Conservation (phyloP, 305 asterid species). For the Fraxinus sp. region DNA sequence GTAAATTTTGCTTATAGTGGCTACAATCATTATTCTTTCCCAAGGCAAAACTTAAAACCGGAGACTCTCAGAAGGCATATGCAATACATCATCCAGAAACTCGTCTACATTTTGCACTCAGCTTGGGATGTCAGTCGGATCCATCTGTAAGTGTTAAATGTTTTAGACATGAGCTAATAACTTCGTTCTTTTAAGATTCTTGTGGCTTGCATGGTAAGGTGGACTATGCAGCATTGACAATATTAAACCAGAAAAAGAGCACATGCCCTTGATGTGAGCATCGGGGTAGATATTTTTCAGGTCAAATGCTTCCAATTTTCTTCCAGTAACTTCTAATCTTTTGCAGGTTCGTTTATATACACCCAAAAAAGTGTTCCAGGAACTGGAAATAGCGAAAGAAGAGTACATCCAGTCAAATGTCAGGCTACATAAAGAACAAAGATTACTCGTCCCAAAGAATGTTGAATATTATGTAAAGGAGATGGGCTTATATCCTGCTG, state of each 20-base stretch:
- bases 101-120: slow-evolving; percentile 74
- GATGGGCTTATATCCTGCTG: slow-evolving; percentile 46
- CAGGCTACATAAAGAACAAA: slow-evolving; percentile 61
- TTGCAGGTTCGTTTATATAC: slow-evolving; percentile 74
- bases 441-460: slow-evolving; percentile 65
- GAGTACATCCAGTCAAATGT: slow-evolving; percentile 70
- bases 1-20: slow-evolving; percentile 54
- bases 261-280: background rate
- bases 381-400: slow-evolving; percentile 88
- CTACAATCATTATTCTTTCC: slow-evolving; percentile 69
- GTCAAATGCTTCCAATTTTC: background rate
- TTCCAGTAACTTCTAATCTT: background rate
- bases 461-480: slow-evolving; percentile 69
- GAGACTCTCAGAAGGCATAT: slow-evolving; percentile 48
- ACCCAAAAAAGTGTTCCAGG: slow-evolving; percentile 63
- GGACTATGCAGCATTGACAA: background rate
- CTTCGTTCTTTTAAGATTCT: background rate
- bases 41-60: slow-evolving; percentile 53
- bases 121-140: slow-evolving; percentile 81
- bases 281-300: background rate
- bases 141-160: slow-evolving; percentile 52
- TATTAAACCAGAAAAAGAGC: background rate
- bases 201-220: background rate
- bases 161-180: background rate
- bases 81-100: slow-evolving; percentile 63